Base-by-base conservation (phyloP, 148 eudicot genomes). In the Hydrangea macrophylla region DNA sequence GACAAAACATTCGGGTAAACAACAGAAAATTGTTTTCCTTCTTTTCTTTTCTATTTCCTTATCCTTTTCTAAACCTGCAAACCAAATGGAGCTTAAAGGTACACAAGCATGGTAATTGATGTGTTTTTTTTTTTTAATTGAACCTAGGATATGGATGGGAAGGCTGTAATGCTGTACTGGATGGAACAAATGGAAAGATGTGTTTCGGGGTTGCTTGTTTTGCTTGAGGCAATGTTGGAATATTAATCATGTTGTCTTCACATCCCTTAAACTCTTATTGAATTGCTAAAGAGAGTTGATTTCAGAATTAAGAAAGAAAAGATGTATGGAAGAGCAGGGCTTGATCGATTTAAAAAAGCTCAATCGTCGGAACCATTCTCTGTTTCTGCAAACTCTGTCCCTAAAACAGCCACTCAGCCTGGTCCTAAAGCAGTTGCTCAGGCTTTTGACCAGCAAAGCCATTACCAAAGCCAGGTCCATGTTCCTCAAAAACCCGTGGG, bases 271-370 rank as follows among this genome's bases (percentile, higher is more conserved):
- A 31, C 33, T 22, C 32, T 53, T 13, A 40, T 30, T 32, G 13
- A 72, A 56, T 56, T 64, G 44, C 32, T 56, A 30, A 62, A 31
- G 64, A 31, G 54, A 64, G 57, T 26, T 64, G 39, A 36, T 28
- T 64, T 23, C 50, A 39, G 54, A n/a, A 35, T 39, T 32, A 24
- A 39, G 63, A 26, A 58, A 22, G 48, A 48, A 69, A 26, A 65
- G 55, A 93, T 93, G 98, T 93, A 93, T 58, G 96, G 98, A 55
- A 83, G 96, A 78, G 64, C 85, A 50, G 97, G 98, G 36, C 94
- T 92, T 45, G 96, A 92, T 58, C 88, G 96, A 68, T 93, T 93
- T 70, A 90, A 85, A 75, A 93, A 93, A 81, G 98, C 95, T 15
- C 85, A 93, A 73, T 58, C 98, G 10, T 76, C 76, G 59, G 97